phyloP scores from a whole-genome alignment of 371 early-diverging fungal species.

The Saksenaea vasiformis region DNA sequence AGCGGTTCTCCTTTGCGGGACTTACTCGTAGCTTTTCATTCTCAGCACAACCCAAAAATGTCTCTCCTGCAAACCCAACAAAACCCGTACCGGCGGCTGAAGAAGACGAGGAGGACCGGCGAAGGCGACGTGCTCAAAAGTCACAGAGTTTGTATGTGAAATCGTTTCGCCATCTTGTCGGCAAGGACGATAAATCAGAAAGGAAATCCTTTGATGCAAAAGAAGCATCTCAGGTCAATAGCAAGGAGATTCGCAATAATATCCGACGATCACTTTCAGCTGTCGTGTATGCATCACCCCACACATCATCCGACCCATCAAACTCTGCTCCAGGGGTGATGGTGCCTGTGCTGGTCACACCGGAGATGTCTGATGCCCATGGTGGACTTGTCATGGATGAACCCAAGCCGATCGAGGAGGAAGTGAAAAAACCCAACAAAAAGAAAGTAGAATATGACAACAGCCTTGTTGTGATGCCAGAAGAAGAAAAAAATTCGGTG shows the following conservation, averaged over 20 bases:
- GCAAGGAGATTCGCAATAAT: slow-evolving; percentile 32
- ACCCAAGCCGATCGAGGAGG: slow-evolving; percentile 1
- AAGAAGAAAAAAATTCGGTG: slow-evolving; percentile 7
- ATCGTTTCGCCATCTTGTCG: slow-evolving; percentile 29
- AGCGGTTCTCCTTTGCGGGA: slow-evolving; percentile 44
- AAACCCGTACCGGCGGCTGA: neutral
- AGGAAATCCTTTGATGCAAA: slow-evolving; percentile 21
- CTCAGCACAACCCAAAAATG: slow-evolving; percentile 8
- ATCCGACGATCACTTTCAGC: slow-evolving; percentile 43
- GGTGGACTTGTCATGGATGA: slow-evolving; percentile 34
- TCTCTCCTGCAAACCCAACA: slow-evolving; percentile 5
- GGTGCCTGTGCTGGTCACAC: slow-evolving; percentile 43
- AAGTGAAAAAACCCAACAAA: slow-evolving; percentile 14
- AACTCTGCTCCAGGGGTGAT: slow-evolving; percentile 9
- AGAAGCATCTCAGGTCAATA: slow-evolving; percentile 32
- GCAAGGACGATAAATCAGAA: neutral
- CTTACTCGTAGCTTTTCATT: slow-evolving; percentile 24
- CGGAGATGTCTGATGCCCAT: slow-evolving; percentile 31
- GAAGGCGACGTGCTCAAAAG: slow-evolving; percentile 30
- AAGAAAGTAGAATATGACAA: slow-evolving; percentile 41
- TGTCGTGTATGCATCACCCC: slow-evolving; percentile 42
- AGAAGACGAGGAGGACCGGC: slow-evolving; percentile 12
- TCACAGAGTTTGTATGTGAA: slow-evolving; percentile 38
- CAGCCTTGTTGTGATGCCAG: slow-evolving; percentile 27
- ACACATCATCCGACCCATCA: neutral